These are phyloP conservation scores for Ceratocystis cubensis DNA, from an alignment of 2,329 filamentous ascomycete genomes.

Conservation along the genomic window DNA sequence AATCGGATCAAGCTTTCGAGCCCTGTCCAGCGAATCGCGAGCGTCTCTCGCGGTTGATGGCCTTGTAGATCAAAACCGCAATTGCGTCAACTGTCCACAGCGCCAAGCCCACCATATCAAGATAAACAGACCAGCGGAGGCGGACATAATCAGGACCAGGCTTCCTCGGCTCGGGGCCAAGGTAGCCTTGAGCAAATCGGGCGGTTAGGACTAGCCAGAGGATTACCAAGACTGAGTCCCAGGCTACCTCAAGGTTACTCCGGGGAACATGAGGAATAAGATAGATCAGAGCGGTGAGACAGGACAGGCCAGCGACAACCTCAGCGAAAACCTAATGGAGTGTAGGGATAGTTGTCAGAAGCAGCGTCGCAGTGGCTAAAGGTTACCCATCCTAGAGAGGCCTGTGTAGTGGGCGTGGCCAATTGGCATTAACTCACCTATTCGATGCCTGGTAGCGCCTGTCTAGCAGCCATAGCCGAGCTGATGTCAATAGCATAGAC, in stretches of 20 bases:
- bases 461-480: conserved; percentile 5
- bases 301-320: conserved; percentile 13
- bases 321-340: conserved; percentile 15
- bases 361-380: neutral
- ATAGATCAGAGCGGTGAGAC: conserved; percentile 18
- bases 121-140: conserved; percentile 19
- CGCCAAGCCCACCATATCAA: conserved; percentile 18
- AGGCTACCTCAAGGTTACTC: conserved; percentile 17
- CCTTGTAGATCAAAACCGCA: conserved; percentile 16
- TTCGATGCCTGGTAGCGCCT: conserved; percentile 13
- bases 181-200: conserved; percentile 15
- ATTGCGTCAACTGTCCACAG: conserved; percentile 17
- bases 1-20: neutral
- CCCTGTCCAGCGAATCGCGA: neutral
- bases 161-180: conserved; percentile 16
- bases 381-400: neutral
- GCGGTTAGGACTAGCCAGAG: conserved; percentile 19
- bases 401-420: neutral
- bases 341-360: neutral
- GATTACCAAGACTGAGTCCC: conserved; percentile 16
- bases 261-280: conserved; percentile 18
- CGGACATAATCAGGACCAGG: conserved; percentile 15
- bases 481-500: conserved; percentile 19
- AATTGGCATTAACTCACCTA: conserved; percentile 11
- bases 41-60: conserved; percentile 11